These are phyloP conservation scores for Staphylotrichum tortipilum DNA, from an alignment of 495 filamentous ascomycete species.

Conservation along the genomic window DNA sequence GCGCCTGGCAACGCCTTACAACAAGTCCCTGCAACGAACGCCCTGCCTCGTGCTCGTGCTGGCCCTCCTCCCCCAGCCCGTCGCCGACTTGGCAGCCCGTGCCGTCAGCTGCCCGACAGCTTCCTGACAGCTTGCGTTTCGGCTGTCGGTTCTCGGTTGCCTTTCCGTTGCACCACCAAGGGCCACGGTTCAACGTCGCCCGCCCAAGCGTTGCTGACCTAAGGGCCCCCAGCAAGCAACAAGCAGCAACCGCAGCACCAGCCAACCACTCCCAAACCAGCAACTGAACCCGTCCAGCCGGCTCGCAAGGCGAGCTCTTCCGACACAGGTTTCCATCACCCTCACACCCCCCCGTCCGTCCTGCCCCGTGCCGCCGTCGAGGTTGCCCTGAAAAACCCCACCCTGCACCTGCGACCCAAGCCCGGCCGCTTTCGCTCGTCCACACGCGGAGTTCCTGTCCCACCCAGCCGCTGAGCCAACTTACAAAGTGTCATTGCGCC, in stretches of 20 bases:
- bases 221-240: too few relatives aligned
- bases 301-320: constrained; percentile 20
- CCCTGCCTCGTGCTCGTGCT: too few relatives aligned
- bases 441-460: neutral
- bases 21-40: too few relatives aligned
- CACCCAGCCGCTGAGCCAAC: constrained; percentile 1
- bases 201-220: constrained; percentile 14
- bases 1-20: too few relatives aligned
- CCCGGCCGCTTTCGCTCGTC: neutral
- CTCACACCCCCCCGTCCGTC: too few relatives aligned
- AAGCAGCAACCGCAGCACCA: too few relatives aligned
- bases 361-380: constrained; percentile 16
- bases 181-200: too few relatives aligned
- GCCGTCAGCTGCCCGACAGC: constrained; percentile 6
- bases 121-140: constrained; percentile 18
- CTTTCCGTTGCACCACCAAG: too few relatives aligned
- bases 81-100: constrained; percentile 6
- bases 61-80: too few relatives aligned
- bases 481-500: neutral
- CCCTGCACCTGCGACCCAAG: constrained; percentile 9
- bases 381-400: constrained; percentile 15
- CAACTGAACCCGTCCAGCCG: constrained; percentile 10
- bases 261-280: neutral
- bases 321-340: constrained; percentile 16
- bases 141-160: constrained; percentile 8